Conservation (phyloP, 805 yeast species). For the Lipomyces oligophaga region DNA sequence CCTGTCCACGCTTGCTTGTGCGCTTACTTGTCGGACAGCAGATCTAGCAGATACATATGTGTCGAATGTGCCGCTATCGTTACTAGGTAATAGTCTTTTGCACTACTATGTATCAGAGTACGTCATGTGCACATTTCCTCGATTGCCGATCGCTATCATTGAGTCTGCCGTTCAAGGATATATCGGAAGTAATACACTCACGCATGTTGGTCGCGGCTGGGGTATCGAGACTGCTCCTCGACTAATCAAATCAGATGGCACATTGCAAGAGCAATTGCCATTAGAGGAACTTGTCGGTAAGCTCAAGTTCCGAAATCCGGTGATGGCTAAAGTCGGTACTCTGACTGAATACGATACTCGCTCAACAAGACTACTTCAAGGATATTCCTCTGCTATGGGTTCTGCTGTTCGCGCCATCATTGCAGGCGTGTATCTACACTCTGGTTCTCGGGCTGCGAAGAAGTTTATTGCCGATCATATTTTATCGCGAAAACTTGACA, state of each 20-base stretch:
- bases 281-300: too few relatives aligned
- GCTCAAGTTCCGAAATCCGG: slow-evolving; percentile 24
- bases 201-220: slow-evolving; percentile 70
- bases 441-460: slow-evolving; percentile 61
- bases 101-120: slow-evolving; percentile 72
- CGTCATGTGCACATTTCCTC: slow-evolving; percentile 73
- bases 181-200: slow-evolving; percentile 62
- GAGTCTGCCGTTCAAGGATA: slow-evolving; percentile 73
- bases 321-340: slow-evolving; percentile 27
- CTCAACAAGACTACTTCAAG: slow-evolving; percentile 10
- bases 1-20: slow-evolving; percentile 69
- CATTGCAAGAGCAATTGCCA: slow-evolving; percentile 57
- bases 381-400: slow-evolving; percentile 44
- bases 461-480: slow-evolving; percentile 70
- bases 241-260: slow-evolving; percentile 51
- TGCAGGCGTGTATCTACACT: slow-evolving; percentile 76
- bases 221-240: slow-evolving; percentile 78
- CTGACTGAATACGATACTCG: slow-evolving; percentile 42
- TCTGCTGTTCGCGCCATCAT: slow-evolving; percentile 75
- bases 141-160: slow-evolving; percentile 78
- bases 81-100: slow-evolving; percentile 77
- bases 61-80: slow-evolving; percentile 72
- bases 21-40: slow-evolving; percentile 58
- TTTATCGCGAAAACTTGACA: slow-evolving; percentile 75
- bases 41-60: slow-evolving; percentile 46